These are phyloP conservation scores for Mortierella hygrophila DNA, from an alignment of 192 early-diverging fungal species.

Conservation along the genomic window DNA sequence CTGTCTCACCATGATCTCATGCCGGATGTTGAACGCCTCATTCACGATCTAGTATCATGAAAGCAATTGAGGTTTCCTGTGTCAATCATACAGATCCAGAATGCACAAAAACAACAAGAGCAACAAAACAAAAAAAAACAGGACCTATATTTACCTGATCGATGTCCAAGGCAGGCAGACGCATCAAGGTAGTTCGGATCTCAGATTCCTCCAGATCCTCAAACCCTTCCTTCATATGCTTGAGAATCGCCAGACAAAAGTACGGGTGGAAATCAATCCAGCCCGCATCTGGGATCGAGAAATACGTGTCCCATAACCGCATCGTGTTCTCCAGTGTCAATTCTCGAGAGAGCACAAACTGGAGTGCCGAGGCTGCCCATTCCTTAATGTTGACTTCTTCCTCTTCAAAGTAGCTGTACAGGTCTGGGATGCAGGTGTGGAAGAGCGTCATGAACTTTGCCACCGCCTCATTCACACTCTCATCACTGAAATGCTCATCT, in stretches of 20 bases:
- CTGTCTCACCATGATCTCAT: conserved; percentile 75
- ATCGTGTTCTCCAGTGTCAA: conserved; percentile 82
- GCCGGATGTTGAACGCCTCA: conserved; percentile 76
- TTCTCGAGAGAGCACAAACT: conserved; percentile 81
- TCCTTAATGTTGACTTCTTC: conserved; percentile 92
- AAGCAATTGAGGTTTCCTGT: background rate
- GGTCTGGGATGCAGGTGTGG: conserved; percentile 83
- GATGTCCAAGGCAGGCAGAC: conserved; percentile 81
- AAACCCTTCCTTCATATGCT: conserved; percentile 79
- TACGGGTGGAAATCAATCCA: conserved; percentile 34
- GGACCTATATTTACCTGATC: conserved; percentile 47
- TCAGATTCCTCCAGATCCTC: conserved; percentile 94
- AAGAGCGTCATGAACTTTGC: conserved; percentile 90
- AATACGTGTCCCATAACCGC: conserved; percentile 90
- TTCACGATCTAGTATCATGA: conserved; percentile 65
- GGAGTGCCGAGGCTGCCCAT: conserved; percentile 87
- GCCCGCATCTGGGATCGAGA: conserved; percentile 64
- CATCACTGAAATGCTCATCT: conserved; percentile 76
- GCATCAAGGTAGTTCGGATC: conserved; percentile 83
- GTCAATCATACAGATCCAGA: background rate
- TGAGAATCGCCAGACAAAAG: conserved; percentile 76
- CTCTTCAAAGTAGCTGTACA: conserved; percentile 95
- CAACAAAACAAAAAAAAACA: background rate
- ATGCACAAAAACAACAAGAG: background rate
- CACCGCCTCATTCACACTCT: conserved; percentile 80